phyloP scores from a whole-genome alignment of 2,329 filamentous ascomycete genomes.

The Microascus cirrosus region DNA sequence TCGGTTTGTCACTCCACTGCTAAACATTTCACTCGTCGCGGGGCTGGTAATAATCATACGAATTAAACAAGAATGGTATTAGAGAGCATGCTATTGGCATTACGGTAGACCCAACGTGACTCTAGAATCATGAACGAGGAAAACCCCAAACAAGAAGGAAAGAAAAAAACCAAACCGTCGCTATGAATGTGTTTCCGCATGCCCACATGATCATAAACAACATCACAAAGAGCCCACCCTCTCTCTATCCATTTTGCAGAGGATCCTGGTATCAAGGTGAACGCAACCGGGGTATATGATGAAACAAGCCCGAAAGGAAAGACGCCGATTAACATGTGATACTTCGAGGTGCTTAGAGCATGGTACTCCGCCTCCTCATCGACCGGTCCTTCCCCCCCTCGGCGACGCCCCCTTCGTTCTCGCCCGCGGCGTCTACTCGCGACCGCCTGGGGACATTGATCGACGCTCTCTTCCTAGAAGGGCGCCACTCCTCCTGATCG shows the following conservation, averaged over 20 bases:
- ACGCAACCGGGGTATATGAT: background rate
- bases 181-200: slow-evolving; percentile 2
- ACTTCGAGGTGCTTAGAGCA: slow-evolving; percentile 28
- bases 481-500: slow-evolving; percentile 7
- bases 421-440: slow-evolving; percentile 17
- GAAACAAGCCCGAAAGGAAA: background rate
- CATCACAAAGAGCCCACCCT: background rate
- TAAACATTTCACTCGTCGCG: background rate
- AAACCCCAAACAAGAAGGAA: background rate
- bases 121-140: slow-evolving; percentile 3
- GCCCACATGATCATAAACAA: background rate
- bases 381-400: slow-evolving; percentile 10
- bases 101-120: background rate
- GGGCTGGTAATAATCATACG: background rate
- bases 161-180: background rate
- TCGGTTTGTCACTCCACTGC: background rate
- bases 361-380: slow-evolving; percentile 45
- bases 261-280: slow-evolving; percentile 1
- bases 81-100: background rate
- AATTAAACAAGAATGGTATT: slow-evolving; percentile 1
- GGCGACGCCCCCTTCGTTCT: slow-evolving; percentile 12
- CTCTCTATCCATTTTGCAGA: background rate
- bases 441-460: slow-evolving; percentile 19
- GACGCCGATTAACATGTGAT: background rate
- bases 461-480: slow-evolving; percentile 27